Percentiles rank a stretch among this genome's conserved stretches.
Conservation (phyloP, 352 stramenopile species). For the Aphanomyces stellatus region DNA sequence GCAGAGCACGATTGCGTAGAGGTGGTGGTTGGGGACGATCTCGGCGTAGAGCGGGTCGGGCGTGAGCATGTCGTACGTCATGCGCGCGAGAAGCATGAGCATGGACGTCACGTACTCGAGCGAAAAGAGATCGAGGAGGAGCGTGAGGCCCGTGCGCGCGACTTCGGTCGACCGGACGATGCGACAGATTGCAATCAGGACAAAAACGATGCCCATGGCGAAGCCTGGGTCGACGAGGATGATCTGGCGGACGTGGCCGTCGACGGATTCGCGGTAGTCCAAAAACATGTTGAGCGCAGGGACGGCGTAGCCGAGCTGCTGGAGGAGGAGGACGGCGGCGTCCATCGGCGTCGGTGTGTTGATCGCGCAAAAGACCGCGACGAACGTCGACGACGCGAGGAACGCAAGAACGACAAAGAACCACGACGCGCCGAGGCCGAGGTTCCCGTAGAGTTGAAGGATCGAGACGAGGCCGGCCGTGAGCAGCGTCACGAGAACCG, state of each 20-base stretch:
- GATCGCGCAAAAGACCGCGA: conserved; percentile 4
- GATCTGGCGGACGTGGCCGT: conserved; percentile 4
- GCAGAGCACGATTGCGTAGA: conserved; percentile 4
- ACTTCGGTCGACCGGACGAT: conserved; percentile 6
- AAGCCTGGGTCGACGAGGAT: conserved; percentile 14
- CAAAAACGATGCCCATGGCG: neutral
- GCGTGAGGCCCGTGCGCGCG: conserved; percentile 7
- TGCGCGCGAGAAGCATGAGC: neutral
- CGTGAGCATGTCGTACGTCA: neutral
- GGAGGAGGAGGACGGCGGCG: conserved; percentile 6
- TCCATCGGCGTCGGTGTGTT: conserved; percentile 15
- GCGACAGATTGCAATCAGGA: conserved; percentile 10
- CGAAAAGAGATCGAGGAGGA: conserved; percentile 18
- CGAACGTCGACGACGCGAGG: conserved; percentile 13
- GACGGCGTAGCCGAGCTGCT: conserved; percentile 1
- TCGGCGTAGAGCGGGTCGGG: neutral
- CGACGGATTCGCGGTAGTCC: conserved; percentile 5
- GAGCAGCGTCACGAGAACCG: neutral
- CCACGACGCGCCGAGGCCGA: neutral
- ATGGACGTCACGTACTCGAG: conserved; percentile 15
- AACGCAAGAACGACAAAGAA: conserved; percentile 8
- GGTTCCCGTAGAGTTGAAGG: neutral
- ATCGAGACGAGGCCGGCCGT: neutral
- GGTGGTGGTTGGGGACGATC: neutral
- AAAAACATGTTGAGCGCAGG: conserved; percentile 6